Percentiles rank a stretch among this genome's conserved stretches.
phyloP scores from a whole-genome alignment of 2,329 filamentous ascomycete genomes.

The Diaporthe aspalathi region DNA sequence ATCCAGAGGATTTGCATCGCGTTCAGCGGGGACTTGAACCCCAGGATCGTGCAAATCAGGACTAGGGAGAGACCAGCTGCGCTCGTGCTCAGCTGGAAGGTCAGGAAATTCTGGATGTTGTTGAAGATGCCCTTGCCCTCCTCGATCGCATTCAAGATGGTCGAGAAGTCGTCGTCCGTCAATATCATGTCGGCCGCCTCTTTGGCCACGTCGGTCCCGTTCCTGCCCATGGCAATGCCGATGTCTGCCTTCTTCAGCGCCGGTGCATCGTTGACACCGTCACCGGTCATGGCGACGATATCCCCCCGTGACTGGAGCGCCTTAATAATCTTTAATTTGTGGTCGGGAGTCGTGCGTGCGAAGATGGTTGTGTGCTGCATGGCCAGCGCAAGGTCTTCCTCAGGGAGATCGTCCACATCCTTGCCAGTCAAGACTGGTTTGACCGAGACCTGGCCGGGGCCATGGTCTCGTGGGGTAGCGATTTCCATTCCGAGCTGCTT shows the following conservation, averaged over 20 bases:
- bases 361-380: slow-evolving; percentile 94
- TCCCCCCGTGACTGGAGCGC: slow-evolving; percentile 93
- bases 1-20: slow-evolving; percentile 99
- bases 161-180: slow-evolving; percentile 89
- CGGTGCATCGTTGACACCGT: slow-evolving; percentile 97
- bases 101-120: slow-evolving; percentile 99
- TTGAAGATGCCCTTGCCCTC: slow-evolving; percentile 99
- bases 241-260: slow-evolving; percentile 98
- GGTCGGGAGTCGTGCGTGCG: slow-evolving; percentile 93
- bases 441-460: slow-evolving; percentile 67
- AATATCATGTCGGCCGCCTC: slow-evolving; percentile 95
- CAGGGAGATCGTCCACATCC: slow-evolving; percentile 92
- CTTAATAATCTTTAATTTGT: slow-evolving; percentile 96
- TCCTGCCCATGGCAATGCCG: slow-evolving; percentile 94
- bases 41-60: slow-evolving; percentile 89
- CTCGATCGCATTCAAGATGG: slow-evolving; percentile 94
- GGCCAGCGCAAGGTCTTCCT: slow-evolving; percentile 83
- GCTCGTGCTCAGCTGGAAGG: slow-evolving; percentile 97
- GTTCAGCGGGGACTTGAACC: slow-evolving; percentile 95
- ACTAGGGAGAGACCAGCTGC: slow-evolving; percentile 93
- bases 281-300: slow-evolving; percentile 98
- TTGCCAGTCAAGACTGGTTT: slow-evolving; percentile 85
- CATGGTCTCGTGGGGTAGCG: slow-evolving; percentile 63
- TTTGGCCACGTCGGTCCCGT: slow-evolving; percentile 97
- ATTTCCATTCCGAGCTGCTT: slow-evolving; percentile 95